Evolutionary conservation across 768 basidiomycete genomes (phyloP).

Genomic region (Neoboletus brunneissimus): DNA sequence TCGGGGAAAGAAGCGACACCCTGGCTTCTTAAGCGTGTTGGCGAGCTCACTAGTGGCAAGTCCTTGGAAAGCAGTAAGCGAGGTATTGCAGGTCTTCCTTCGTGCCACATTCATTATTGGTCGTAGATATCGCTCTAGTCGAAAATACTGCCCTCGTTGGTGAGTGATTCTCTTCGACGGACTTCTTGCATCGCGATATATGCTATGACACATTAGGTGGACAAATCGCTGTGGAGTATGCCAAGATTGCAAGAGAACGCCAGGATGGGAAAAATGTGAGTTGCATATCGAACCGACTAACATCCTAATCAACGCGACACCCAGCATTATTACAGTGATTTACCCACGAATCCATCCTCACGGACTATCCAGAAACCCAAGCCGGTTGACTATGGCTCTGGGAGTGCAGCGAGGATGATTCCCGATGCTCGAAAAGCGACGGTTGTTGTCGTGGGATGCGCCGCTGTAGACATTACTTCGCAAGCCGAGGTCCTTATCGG

Average conservation of each 20-base stretch:
- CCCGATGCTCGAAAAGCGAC: slow-evolving; percentile 34
- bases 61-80: slow-evolving; percentile 70
- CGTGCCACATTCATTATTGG: not conserved
- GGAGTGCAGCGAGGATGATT: not conserved
- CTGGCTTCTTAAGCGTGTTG: slow-evolving; percentile 84
- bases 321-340: slow-evolving; percentile 13
- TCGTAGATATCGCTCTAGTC: slow-evolving; percentile 79
- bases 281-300: not conserved
- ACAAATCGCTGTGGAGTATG: slow-evolving; percentile 75
- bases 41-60: slow-evolving; percentile 72
- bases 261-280: slow-evolving; percentile 20
- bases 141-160: slow-evolving; percentile 86
- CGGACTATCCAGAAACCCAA: not conserved
- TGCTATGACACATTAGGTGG: slow-evolving; percentile 48
- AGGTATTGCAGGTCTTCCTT: not conserved
- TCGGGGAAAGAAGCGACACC: slow-evolving; percentile 92
- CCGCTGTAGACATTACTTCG: slow-evolving; percentile 87
- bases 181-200: not conserved
- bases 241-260: slow-evolving; percentile 41
- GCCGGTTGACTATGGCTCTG: not conserved
- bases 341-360: not conserved
- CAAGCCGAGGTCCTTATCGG: slow-evolving; percentile 34
- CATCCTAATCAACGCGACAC: slow-evolving; percentile 1
- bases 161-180: slow-evolving; percentile 31
- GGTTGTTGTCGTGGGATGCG: slow-evolving; percentile 77